These are phyloP conservation scores for Heterobasidion occidentale DNA, from an alignment of 1,284 basidiomycete species.

Conservation along the genomic window DNA sequence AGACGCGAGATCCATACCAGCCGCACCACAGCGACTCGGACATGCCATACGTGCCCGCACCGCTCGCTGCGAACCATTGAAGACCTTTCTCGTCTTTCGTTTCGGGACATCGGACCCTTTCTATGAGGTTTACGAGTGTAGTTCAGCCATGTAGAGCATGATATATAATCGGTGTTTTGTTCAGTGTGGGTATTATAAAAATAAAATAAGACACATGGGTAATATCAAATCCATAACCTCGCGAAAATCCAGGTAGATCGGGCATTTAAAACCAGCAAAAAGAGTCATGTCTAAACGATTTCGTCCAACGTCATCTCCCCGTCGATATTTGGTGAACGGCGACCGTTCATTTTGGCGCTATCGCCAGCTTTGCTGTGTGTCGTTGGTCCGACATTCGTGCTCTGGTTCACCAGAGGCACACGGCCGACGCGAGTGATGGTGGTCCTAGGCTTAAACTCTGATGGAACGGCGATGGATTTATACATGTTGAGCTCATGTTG, in stretches of 20 bases:
- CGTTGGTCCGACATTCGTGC: conserved; percentile 23
- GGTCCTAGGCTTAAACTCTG: conserved; percentile 53
- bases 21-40: neutral
- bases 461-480: conserved; percentile 54
- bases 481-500: conserved; percentile 60
- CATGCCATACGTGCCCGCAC: neutral
- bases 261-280: too few species aligned
- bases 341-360: neutral
- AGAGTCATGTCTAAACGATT: conserved; percentile 23
- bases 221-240: too few species aligned
- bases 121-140: too few species aligned
- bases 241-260: too few species aligned
- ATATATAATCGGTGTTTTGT: too few species aligned
- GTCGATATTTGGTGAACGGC: neutral
- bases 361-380: neutral
- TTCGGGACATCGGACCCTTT: too few species aligned
- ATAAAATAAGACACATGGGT: too few species aligned
- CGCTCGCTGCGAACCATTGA: neutral
- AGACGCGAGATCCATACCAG: too few species aligned
- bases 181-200: too few species aligned
- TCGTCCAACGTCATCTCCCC: conserved; percentile 55
- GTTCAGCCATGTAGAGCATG: too few species aligned
- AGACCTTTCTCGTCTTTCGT: neutral
- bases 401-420: conserved; percentile 41
- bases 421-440: conserved; percentile 54